Conservation (phyloP, 163 green algal species). For the Chlorella variabilis region DNA sequence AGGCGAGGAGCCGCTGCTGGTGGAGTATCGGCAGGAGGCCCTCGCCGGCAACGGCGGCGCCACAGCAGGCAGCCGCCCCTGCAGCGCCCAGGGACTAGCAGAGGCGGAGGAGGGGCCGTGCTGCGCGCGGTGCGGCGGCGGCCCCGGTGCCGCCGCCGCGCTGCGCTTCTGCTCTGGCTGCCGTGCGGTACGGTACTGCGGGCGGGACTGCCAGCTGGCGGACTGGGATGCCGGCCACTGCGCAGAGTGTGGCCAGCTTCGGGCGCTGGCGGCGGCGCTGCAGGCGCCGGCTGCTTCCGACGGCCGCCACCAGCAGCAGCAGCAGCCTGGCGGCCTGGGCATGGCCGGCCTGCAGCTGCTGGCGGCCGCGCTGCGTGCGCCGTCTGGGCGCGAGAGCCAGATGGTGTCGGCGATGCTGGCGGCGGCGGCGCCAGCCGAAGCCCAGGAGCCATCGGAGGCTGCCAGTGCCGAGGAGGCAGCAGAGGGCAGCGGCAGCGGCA, state of each 20-base stretch:
- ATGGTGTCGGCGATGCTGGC: constrained; percentile 2
- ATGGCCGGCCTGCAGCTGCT: neutral
- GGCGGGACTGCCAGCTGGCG: neutral
- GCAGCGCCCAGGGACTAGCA: neutral
- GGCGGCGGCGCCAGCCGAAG: neutral
- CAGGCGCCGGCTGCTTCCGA: neutral
- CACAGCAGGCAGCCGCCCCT: neutral
- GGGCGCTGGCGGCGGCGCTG: constrained; percentile 1
- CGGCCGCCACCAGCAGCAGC: neutral
- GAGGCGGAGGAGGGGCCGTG: neutral
- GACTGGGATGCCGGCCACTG: neutral
- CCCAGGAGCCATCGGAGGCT: neutral
- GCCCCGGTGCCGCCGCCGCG: neutral
- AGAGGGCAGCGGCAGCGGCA: too few species aligned
- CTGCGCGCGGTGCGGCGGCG: constrained; percentile 1
- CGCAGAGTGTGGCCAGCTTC: neutral
- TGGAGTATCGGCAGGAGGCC: neutral
- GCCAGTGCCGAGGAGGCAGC: neutral
- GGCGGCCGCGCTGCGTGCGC: neutral
- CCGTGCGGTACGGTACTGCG: neutral
- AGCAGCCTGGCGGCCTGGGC: neutral
- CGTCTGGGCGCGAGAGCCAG: neutral
- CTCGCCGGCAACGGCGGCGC: neutral
- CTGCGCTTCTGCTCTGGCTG: constrained; percentile 11
- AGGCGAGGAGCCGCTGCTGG: neutral